A percentile compares a stretch with the other conserved stretches of the same genome.
Conservation (phyloP, 768 basidiomycete genomes). For the Leccinum disarticulatum region DNA sequence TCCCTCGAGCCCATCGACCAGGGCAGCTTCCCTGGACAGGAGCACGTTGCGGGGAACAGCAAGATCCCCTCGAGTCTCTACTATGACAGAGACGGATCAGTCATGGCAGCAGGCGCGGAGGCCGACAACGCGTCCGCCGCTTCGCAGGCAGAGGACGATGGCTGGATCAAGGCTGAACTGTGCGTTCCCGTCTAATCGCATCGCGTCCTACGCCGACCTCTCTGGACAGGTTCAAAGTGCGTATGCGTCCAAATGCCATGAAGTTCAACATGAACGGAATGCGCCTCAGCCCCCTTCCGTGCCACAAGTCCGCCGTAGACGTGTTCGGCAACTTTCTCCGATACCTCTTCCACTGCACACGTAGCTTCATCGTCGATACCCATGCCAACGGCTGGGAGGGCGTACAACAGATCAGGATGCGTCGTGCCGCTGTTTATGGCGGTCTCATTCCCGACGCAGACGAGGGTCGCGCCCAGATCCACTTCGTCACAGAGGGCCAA, state of each 20-base stretch:
- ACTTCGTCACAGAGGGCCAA: no score
- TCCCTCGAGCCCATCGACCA: no score
- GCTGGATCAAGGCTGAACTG: constrained; percentile 1
- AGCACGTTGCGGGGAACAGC: constrained; percentile 67
- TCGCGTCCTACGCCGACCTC: not conserved
- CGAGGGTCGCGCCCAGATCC: no score
- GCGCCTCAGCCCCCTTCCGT: constrained; percentile 67
- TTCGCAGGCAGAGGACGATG: constrained; percentile 63
- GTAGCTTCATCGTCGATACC: constrained; percentile 76
- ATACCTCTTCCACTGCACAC: constrained; percentile 73
- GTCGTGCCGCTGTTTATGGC: no score
- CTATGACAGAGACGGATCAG: constrained; percentile 62
- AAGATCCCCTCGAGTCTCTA: constrained; percentile 81
- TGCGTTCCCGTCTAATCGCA: constrained; percentile 35
- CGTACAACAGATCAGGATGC: no score
- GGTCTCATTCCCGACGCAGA: no score
- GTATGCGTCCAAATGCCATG: constrained; percentile 75
- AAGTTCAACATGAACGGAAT: constrained; percentile 83
- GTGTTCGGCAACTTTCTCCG: constrained; percentile 80
- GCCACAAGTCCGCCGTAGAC: constrained; percentile 64
- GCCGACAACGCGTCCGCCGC: constrained; percentile 53
- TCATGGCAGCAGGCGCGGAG: constrained; percentile 77
- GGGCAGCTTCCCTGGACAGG: no score
- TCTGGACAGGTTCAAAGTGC: constrained; percentile 67
- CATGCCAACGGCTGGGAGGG: constrained; percentile 50